phyloP scores from a whole-genome alignment of 1,284 basidiomycete genomes.

The Mycosarcoma mackinlayi region DNA sequence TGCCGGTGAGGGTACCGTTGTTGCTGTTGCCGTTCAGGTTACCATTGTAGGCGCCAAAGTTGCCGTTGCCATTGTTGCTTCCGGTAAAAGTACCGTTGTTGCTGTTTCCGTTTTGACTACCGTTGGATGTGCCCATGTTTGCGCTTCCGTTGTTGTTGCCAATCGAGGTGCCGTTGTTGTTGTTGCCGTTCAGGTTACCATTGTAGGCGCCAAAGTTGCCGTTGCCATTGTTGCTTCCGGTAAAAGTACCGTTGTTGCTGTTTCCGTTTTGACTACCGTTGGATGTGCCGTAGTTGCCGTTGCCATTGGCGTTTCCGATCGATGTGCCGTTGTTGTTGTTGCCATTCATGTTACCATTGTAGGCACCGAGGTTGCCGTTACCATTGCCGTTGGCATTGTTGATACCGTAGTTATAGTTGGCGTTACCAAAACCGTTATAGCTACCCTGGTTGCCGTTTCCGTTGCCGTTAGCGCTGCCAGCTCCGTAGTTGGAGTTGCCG shows the following conservation, averaged over 20 bases:
- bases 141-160: conserved; percentile 4
- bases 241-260: conserved; percentile 10
- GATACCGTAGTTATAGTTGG: conserved; percentile 4
- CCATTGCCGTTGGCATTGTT: conserved; percentile 5
- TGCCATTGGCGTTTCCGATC: neutral
- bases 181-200: conserved; percentile 11
- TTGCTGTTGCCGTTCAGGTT: conserved; percentile 14
- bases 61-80: conserved; percentile 13
- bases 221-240: conserved; percentile 3
- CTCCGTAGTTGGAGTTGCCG: no score
- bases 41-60: conserved; percentile 6
- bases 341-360: neutral
- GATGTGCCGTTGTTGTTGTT: neutral
- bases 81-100: conserved; percentile 6
- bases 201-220: conserved; percentile 4
- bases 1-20: conserved; percentile 1
- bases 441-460: no score
- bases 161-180: conserved; percentile 6
- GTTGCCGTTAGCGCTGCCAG: no score
- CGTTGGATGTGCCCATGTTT: no score
- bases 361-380: neutral
- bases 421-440: conserved; percentile 12
- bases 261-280: conserved; percentile 3
- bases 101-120: no score
- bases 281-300: neutral